Conservation (phyloP, 2,329 filamentous ascomycete species). For the Albophoma yamanashiensis region DNA sequence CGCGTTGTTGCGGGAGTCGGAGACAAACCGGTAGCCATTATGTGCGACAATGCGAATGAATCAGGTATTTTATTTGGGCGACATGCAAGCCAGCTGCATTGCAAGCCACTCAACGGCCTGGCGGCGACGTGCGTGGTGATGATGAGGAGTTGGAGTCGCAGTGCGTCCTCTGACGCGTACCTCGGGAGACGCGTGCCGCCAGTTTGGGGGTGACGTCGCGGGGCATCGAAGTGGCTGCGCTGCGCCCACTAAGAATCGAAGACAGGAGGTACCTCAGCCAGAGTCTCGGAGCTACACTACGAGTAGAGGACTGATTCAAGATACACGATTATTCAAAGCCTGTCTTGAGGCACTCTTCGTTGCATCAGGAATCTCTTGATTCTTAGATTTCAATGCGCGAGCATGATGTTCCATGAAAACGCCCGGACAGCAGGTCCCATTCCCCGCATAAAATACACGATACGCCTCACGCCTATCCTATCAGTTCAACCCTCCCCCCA, state of each 20-base stretch:
- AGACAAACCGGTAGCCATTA: conserved; percentile 25
- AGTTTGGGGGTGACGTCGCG: conserved; percentile 3
- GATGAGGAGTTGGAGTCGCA: not conserved
- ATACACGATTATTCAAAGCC: too few relatives aligned
- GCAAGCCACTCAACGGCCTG: too few relatives aligned
- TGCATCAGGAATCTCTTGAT: not conserved
- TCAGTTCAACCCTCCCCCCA: not conserved
- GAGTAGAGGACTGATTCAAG: too few relatives aligned
- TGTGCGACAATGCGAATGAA: not conserved
- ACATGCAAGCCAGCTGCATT: not conserved
- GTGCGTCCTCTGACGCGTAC: not conserved
- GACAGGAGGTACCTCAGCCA: too few relatives aligned
- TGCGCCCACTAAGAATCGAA: too few relatives aligned
- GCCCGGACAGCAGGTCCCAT: not conserved
- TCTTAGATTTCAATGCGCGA: not conserved
- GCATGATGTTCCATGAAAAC: not conserved
- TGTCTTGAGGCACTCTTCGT: too few relatives aligned
- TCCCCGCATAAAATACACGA: not conserved
- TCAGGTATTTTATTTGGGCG: not conserved
- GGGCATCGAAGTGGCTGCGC: not conserved
- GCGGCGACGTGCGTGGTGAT: not conserved
- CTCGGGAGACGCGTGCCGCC: conserved; percentile 1
- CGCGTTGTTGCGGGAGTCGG: not conserved
- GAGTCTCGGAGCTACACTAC: too few relatives aligned
- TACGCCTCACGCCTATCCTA: not conserved